A percentile compares a stretch with the other conserved stretches of the same genome.
Conservation (phyloP, 805 yeast genomes). For the Cyberlindnera subsufficiens region DNA sequence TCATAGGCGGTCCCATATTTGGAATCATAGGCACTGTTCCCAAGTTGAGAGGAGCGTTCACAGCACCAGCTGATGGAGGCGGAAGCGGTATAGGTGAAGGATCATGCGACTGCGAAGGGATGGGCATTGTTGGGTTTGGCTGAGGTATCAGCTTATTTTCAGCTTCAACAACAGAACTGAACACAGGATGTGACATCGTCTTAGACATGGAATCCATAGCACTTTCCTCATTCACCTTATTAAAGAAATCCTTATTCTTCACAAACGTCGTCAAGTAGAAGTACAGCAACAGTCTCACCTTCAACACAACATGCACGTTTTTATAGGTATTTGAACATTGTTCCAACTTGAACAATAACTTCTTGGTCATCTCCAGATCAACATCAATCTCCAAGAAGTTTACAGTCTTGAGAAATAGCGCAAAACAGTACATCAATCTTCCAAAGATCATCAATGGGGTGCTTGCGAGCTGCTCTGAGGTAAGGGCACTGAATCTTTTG, state of each 20-base stretch:
- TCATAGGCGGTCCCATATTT: no score
- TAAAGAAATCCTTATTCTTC: conserved; percentile 21
- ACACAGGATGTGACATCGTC: conserved; percentile 2
- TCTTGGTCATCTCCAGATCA: conserved; percentile 12
- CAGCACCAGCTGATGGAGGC: no score
- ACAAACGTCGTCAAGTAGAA: conserved; percentile 24
- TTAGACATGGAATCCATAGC: conserved; percentile 12
- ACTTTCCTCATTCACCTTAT: conserved; percentile 12
- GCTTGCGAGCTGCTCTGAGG: conserved; percentile 11
- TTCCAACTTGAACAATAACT: conserved; percentile 12
- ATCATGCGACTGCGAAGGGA: no score
- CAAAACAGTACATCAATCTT: conserved; percentile 24
- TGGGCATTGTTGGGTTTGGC: no score
- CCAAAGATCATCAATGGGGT: conserved; percentile 22
- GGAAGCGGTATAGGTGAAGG: no score
- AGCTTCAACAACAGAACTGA: background rate
- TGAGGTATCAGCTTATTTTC: no score
- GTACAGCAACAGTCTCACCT: conserved; percentile 19
- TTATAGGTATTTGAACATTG: conserved; percentile 11
- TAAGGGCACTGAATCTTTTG: conserved; percentile 10
- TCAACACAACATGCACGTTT: conserved; percentile 17
- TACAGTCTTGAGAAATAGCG: conserved; percentile 19
- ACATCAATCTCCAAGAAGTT: conserved; percentile 16
- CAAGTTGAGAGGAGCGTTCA: no score
- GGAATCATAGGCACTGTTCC: no score